Evolutionary conservation across 345 rosid genomes (phyloP).

Genomic region (Jatropha curcas): DNA sequence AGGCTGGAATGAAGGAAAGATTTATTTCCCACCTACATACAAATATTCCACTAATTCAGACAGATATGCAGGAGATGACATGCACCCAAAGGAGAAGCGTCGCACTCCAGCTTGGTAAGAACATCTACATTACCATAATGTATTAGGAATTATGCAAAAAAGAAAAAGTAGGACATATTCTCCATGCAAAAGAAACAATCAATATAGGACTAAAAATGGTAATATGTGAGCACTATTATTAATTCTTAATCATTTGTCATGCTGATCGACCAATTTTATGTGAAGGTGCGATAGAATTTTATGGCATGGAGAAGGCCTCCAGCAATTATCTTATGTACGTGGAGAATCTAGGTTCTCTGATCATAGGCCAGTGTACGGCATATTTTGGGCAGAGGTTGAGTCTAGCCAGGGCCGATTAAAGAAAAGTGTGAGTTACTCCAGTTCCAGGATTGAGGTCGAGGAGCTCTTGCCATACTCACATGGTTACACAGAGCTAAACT

Average conservation of each 20-base stretch:
- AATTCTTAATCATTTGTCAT: background rate
- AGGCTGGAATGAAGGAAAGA: conserved; percentile 95
- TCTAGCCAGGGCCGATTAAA: conserved; percentile 70
- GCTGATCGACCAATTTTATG: conserved; percentile 24
- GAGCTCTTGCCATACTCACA: conserved; percentile 87
- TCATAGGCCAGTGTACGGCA: conserved; percentile 96
- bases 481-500: conserved; percentile 92
- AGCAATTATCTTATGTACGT: conserved; percentile 80
- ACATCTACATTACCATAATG: conserved; percentile 1
- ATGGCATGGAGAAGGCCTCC: conserved; percentile 97
- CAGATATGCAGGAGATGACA: conserved; percentile 87
- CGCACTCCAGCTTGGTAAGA: conserved; percentile 98
- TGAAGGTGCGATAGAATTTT: conserved; percentile 93
- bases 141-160: background rate
- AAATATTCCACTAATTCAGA: conserved; percentile 97
- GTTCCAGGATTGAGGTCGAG: conserved; percentile 80
- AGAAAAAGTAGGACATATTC: background rate
- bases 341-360: conserved; percentile 97
- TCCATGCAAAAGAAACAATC: background rate
- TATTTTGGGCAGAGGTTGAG: conserved; percentile 91
- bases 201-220: background rate
- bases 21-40: conserved; percentile 97
- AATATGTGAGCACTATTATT: background rate
- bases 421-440: conserved; percentile 70
- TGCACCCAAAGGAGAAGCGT: conserved; percentile 94